phyloP scores from a whole-genome alignment of 345 rosid genomes.

The Bretschneidera sinensis region DNA sequence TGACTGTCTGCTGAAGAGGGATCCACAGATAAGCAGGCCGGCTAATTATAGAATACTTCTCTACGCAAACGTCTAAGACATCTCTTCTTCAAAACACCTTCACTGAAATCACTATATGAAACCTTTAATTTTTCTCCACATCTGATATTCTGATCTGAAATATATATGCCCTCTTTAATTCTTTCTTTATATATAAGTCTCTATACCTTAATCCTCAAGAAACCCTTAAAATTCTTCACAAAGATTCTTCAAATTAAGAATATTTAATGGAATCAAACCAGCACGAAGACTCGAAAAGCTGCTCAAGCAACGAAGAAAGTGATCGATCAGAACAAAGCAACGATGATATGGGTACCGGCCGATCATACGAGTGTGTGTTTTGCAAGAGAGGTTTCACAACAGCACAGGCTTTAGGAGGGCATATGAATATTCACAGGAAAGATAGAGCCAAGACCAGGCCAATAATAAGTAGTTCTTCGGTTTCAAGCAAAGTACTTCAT shows the following conservation, averaged over 20 bases:
- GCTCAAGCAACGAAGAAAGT: conserved; percentile 23
- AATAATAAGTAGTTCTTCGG: conserved; percentile 16
- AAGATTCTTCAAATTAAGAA: not conserved
- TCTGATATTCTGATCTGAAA: conserved; percentile 11
- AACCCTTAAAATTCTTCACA: not conserved
- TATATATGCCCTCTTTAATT: conserved; percentile 10
- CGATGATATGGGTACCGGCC: conserved; percentile 28
- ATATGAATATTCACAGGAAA: conserved; percentile 90
- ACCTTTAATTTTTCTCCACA: conserved; percentile 25
- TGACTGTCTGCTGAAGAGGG: conserved; percentile 5
- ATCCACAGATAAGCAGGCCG: conserved; percentile 24
- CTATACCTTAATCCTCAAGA: conserved; percentile 3
- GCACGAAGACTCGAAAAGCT: conserved; percentile 28
- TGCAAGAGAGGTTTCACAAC: conserved; percentile 95
- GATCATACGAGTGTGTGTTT: conserved; percentile 61
- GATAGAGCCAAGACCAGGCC: conserved; percentile 59
- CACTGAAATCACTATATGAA: conserved; percentile 8
- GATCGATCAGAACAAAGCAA: conserved; percentile 23
- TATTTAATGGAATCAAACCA: conserved; percentile 31
- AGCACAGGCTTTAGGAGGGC: conserved; percentile 95
- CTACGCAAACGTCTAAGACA: conserved; percentile 20
- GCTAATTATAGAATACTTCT: conserved; percentile 12
- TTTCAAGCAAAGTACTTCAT: conserved; percentile 25
- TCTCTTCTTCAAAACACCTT: conserved; percentile 20
- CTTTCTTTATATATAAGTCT: not conserved